phyloP scores from a whole-genome alignment of 768 basidiomycete species.

The Russula vinacea region DNA sequence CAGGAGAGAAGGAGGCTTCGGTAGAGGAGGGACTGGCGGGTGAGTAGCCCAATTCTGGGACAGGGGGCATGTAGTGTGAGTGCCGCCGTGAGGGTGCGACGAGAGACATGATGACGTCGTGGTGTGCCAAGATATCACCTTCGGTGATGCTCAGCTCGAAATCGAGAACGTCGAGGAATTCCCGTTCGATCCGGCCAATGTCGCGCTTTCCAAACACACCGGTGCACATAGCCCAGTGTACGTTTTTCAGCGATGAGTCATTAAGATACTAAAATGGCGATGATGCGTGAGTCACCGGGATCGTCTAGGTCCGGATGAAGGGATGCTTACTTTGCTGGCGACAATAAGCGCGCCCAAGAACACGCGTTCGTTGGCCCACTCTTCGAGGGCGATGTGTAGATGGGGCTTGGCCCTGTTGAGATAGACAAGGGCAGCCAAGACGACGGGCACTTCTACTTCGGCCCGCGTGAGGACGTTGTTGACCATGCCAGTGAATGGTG shows the following conservation, averaged over 20 bases:
- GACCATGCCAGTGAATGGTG: constrained; percentile 63
- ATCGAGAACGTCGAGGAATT: constrained; percentile 74
- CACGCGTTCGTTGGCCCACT: constrained; percentile 87
- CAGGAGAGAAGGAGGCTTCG: constrained; percentile 24
- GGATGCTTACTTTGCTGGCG: constrained; percentile 67
- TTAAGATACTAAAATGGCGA: constrained; percentile 60
- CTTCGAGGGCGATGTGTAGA: constrained; percentile 74
- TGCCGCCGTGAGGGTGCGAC: constrained; percentile 7
- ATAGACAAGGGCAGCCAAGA: constrained; percentile 72
- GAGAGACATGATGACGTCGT: constrained; percentile 35
- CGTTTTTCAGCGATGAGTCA: constrained; percentile 84
- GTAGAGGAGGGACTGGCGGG: constrained; percentile 20
- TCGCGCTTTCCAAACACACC: constrained; percentile 76
- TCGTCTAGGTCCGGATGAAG: constrained; percentile 27
- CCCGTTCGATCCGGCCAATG: constrained; percentile 73
- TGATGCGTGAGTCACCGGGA: constrained; percentile 5
- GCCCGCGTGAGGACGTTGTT: constrained; percentile 66
- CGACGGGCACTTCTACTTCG: constrained; percentile 65
- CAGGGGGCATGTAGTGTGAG: constrained; percentile 3
- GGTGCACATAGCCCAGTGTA: constrained; percentile 80
- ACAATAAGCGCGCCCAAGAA: constrained; percentile 88
- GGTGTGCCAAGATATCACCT: constrained; percentile 51
- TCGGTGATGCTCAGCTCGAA: constrained; percentile 65
- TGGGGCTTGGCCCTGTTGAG: constrained; percentile 74
- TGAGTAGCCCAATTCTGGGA: constrained; percentile 16